These are phyloP conservation scores for Lumnitzera racemosa DNA, from an alignment of 345 rosid species.

Conservation along the genomic window DNA sequence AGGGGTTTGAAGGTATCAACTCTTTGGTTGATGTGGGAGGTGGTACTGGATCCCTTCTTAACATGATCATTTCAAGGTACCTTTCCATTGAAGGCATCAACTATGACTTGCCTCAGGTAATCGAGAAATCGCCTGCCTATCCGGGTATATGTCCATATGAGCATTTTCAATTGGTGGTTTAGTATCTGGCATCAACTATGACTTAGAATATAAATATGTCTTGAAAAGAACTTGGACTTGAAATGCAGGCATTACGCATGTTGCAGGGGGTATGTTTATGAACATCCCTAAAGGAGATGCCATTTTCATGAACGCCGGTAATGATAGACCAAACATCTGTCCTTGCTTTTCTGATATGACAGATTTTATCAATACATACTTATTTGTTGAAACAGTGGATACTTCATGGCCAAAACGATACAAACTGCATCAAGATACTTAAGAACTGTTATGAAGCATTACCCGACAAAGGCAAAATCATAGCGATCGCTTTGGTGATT, in stretches of 20 bases:
- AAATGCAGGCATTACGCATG: conserved; percentile 27
- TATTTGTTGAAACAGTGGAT: conserved; percentile 28
- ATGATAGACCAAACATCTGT: not conserved
- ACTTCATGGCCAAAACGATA: conserved; percentile 32
- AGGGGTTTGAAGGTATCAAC: conserved; percentile 31
- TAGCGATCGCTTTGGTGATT: conserved; percentile 34
- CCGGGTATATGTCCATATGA: conserved; percentile 17
- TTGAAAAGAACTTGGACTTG: not conserved
- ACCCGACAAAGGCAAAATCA: conserved; percentile 35
- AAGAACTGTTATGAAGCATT: conserved; percentile 31
- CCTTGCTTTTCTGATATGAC: not conserved
- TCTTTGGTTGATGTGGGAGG: conserved; percentile 48
- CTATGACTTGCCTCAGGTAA: conserved; percentile 33
- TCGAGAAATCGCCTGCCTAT: conserved; percentile 20
- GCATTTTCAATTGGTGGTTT: not conserved
- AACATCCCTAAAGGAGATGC: conserved; percentile 53
- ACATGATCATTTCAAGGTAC: conserved; percentile 33
- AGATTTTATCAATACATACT: too few relatives aligned
- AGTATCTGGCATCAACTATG: not conserved
- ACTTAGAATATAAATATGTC: not conserved
- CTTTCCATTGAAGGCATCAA: conserved; percentile 39
- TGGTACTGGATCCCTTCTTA: conserved; percentile 45
- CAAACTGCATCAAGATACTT: conserved; percentile 37
- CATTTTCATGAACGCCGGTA: conserved; percentile 59
- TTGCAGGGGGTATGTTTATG: conserved; percentile 36